Percentiles rank a stretch among this genome's conserved stretches.
Evolutionary conservation across 192 early-diverging fungal species (phyloP).

Genomic region (Hyaloraphidium curvatum): DNA sequence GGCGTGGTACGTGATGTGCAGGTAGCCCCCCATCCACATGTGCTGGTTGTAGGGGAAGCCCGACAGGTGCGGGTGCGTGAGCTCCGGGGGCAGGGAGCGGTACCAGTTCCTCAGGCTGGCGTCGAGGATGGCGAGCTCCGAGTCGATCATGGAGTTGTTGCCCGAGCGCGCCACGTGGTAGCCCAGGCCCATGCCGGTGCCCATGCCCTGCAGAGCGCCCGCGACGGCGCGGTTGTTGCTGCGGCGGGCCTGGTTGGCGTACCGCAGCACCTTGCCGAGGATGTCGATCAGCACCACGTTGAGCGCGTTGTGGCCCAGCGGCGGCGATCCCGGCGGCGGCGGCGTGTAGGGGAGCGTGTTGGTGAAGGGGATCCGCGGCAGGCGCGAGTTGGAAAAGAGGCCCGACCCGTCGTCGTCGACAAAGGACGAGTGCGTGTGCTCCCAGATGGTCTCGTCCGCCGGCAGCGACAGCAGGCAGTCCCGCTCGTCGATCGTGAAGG

Average conservation of each 20-base stretch:
- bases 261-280: slow-evolving; percentile 23
- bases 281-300: slow-evolving; percentile 21
- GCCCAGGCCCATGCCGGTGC: background rate
- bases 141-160: background rate
- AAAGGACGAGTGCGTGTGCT: slow-evolving; percentile 2
- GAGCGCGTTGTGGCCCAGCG: slow-evolving; percentile 10
- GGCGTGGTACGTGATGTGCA: slow-evolving; percentile 1
- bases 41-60: too few species aligned
- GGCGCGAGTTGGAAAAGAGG: background rate
- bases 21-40: slow-evolving; percentile 1
- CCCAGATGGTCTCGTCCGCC: slow-evolving; percentile 6
- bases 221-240: background rate
- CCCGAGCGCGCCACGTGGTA: too few species aligned
- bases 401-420: slow-evolving; percentile 2
- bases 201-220: background rate
- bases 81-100: background rate
- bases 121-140: background rate
- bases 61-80: background rate
- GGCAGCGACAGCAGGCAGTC: slow-evolving; percentile 28
- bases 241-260: slow-evolving; percentile 7
- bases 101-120: background rate
- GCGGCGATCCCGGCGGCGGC: slow-evolving; percentile 11
- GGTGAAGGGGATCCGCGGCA: slow-evolving; percentile 9
- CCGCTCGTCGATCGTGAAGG: slow-evolving; percentile 1
- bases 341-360: slow-evolving; percentile 15